Evolutionary conservation across 2,329 filamentous ascomycete species (phyloP), one percentile per base, ranked within the genome.

Genomic region (Arthrobotrys pseudoclavata): DNA sequence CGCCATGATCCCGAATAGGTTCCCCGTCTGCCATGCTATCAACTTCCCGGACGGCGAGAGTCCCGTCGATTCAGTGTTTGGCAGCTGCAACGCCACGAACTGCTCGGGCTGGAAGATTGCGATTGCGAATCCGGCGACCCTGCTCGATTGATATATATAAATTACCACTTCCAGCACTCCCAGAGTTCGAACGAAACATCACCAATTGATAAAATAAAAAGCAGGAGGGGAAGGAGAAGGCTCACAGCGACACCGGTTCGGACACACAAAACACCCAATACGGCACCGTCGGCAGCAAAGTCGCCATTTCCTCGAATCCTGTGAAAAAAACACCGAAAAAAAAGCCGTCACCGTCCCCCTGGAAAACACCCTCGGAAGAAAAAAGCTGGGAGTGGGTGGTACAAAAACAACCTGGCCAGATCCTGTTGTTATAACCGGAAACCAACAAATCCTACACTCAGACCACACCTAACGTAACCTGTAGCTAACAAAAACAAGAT

Each of bases 211-310:
- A 47, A 47, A 45, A 29, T 29, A 29, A 52, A n/a, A 52, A 15
- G 12, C n/a, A 18, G 26, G 20, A 18, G n/a, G 4, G n/a, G 15
- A 37, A 45, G 40, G 26, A 29, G 4, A n/a, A 31, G 29, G 18
- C 80, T 29, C 79, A 79, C 79, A 79, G 79, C 9, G 79, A 79
- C 18, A 80, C 45, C n/a, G 80, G 80, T 40, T 80, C 80, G 3
- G 72, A 62, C 37, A 76, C 63, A 20, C 69, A 79, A 52, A 79
- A 79, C 37, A 80, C 34, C 47, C 79, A 79, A 29, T 67, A 72
- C 69, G 79, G 79, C 22, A 79, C 57, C n/a, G 75, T 62, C 18
- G 79, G 78, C 4, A 80, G 69, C n/a, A 77, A 31, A 5, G 66
- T 66, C 42, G 72, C 66, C 72, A 77, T 77, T 4, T 29, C 22